Evolutionary conservation across 805 yeast species (phyloP).

Genomic region (Cyberlindnera xishuangbannaensis): DNA sequence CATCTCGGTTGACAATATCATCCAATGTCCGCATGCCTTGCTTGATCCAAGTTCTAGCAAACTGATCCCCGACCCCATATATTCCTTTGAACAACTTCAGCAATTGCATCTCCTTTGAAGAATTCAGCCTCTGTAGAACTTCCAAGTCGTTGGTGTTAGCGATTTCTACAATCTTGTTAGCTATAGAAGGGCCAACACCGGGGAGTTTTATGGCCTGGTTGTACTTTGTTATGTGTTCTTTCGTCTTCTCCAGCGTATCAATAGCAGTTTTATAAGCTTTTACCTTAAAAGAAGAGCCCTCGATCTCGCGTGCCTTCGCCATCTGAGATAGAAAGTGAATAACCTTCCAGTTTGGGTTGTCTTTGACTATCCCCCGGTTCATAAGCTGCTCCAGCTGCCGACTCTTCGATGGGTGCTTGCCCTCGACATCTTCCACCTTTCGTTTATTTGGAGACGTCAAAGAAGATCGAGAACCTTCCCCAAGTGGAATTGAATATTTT

Average conservation of each 20-base stretch:
- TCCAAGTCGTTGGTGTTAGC: slow-evolving; percentile 29
- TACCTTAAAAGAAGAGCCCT: slow-evolving; percentile 34
- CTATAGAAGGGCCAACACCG: slow-evolving; percentile 37
- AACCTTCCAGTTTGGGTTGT: slow-evolving; percentile 21
- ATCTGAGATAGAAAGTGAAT: slow-evolving; percentile 17
- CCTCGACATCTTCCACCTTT: too few relatives aligned
- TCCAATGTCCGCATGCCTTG: slow-evolving; percentile 34
- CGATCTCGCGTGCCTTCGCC: slow-evolving; percentile 17
- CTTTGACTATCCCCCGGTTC: slow-evolving; percentile 4
- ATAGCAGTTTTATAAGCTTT: slow-evolving; percentile 42
- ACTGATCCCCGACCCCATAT: slow-evolving; percentile 43
- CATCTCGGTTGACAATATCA: slow-evolving; percentile 29
- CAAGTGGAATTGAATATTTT: slow-evolving; percentile 10
- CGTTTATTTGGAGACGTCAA: too few relatives aligned
- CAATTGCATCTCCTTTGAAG: slow-evolving; percentile 23
- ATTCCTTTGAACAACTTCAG: slow-evolving; percentile 34
- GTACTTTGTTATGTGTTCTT: slow-evolving; percentile 27
- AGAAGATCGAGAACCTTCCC: slow-evolving; percentile 1
- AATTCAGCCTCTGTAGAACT: slow-evolving; percentile 19
- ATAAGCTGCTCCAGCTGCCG: slow-evolving; percentile 8
- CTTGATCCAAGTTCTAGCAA: slow-evolving; percentile 36
- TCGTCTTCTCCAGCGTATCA: slow-evolving; percentile 27
- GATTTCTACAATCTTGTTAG: slow-evolving; percentile 41
- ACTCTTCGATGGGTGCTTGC: slow-evolving; percentile 6
- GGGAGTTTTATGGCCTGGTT: slow-evolving; percentile 35